Evolutionary conservation across 805 yeast species (phyloP).

Genomic region (Brettanomyces sp.): DNA sequence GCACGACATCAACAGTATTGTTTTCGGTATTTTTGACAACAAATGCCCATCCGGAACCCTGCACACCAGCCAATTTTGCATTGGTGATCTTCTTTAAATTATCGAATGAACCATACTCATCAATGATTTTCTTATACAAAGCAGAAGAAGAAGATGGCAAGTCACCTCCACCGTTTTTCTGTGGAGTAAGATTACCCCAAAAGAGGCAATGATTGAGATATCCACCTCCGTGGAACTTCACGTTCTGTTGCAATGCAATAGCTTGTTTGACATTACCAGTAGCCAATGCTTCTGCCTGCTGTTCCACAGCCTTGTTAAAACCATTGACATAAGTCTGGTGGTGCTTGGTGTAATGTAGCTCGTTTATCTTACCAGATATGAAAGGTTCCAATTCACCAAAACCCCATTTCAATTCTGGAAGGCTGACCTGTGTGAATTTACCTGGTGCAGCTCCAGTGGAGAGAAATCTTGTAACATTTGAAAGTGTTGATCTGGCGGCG

Average conservation of each 20-base stretch:
- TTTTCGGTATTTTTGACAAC: slow-evolving; percentile 71
- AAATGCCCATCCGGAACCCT: slow-evolving; percentile 96
- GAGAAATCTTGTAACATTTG: neutral
- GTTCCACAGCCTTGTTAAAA: slow-evolving; percentile 69
- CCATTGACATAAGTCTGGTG: slow-evolving; percentile 89
- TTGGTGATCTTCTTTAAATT: slow-evolving; percentile 56
- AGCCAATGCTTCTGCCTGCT: slow-evolving; percentile 54
- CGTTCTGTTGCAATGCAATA: slow-evolving; percentile 57
- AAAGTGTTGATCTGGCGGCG: neutral
- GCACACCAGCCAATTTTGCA: slow-evolving; percentile 71
- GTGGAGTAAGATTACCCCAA: slow-evolving; percentile 84
- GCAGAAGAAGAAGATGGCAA: slow-evolving; percentile 46
- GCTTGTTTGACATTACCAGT: slow-evolving; percentile 51
- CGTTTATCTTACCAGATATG: slow-evolving; percentile 81
- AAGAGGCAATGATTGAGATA: slow-evolving; percentile 76
- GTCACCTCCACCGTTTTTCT: slow-evolving; percentile 67
- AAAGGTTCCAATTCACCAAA: slow-evolving; percentile 80
- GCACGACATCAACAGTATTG: slow-evolving; percentile 69
- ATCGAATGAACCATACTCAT: slow-evolving; percentile 68
- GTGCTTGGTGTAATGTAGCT: slow-evolving; percentile 80
- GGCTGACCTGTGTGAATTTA: slow-evolving; percentile 46
- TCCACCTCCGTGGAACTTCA: slow-evolving; percentile 93
- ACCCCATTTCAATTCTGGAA: slow-evolving; percentile 79
- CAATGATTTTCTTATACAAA: slow-evolving; percentile 47
- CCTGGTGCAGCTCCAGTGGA: neutral